phyloP scores from a whole-genome alignment of 2,329 filamentous ascomycete species.

The Colletotrichum incanum region DNA sequence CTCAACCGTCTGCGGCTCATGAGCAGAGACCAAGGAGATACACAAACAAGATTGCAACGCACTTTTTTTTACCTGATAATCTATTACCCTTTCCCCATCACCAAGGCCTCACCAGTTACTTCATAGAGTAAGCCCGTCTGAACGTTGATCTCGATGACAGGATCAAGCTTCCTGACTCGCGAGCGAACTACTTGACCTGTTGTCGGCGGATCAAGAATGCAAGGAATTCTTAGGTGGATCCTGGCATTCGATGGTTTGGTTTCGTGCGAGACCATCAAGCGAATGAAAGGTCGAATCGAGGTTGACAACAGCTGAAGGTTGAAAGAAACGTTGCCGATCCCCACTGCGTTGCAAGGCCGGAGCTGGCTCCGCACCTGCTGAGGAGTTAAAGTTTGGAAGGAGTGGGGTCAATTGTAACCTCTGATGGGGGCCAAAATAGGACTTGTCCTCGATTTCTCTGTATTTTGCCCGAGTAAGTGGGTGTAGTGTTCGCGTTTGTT shows the following conservation, averaged over 20 bases:
- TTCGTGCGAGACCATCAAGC: not conserved
- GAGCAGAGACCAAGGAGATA: too few species aligned
- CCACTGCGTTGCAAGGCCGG: not conserved
- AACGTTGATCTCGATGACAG: too few species aligned
- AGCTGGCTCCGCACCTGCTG: not conserved
- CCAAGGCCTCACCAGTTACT: too few species aligned
- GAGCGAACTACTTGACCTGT: too few species aligned
- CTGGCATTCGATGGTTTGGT: not conserved
- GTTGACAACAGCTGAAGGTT: not conserved
- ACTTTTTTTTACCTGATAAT: too few species aligned
- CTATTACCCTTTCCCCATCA: too few species aligned
- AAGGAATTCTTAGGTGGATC: not conserved
- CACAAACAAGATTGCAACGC: too few species aligned
- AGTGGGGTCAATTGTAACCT: not conserved
- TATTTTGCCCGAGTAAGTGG: constrained; percentile 1
- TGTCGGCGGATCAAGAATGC: not conserved
- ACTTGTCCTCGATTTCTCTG: not conserved
- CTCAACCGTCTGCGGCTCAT: too few species aligned
- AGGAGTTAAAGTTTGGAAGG: not conserved
- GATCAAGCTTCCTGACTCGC: too few species aligned
- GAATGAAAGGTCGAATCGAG: not conserved
- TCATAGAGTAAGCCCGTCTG: too few species aligned
- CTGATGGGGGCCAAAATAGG: not conserved
- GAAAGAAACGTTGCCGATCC: constrained; percentile 9
- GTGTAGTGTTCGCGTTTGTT: not conserved